Conservation (phyloP, 495 filamentous ascomycete species). For the Aspergillus coremiiformis region DNA sequence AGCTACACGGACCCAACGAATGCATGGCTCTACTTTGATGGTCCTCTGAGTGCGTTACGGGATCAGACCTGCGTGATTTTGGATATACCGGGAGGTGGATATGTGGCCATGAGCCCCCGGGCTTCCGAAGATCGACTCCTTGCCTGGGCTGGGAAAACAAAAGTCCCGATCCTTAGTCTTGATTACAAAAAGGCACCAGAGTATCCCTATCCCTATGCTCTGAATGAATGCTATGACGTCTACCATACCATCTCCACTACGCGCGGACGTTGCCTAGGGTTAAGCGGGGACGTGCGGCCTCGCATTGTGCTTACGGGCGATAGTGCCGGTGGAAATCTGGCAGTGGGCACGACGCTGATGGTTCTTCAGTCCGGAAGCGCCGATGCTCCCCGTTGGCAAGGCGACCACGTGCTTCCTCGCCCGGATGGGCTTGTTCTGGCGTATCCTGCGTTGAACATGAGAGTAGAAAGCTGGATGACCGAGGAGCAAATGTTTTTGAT, state of each 20-base stretch:
- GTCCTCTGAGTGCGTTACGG: slow-evolving; percentile 65
- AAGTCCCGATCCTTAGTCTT: slow-evolving; percentile 78
- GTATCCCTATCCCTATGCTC: slow-evolving; percentile 86
- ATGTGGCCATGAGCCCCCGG: slow-evolving; percentile 89
- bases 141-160: slow-evolving; percentile 77
- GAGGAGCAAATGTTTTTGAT: slow-evolving; percentile 96
- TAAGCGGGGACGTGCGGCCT: slow-evolving; percentile 65
- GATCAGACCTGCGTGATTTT: slow-evolving; percentile 75
- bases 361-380: slow-evolving; percentile 64
- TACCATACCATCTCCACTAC: slow-evolving; percentile 75
- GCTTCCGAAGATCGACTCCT: slow-evolving; percentile 88
- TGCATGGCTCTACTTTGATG: slow-evolving; percentile 93
- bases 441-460: slow-evolving; percentile 89
- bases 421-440: slow-evolving; percentile 79
- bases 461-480: slow-evolving; percentile 98
- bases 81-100: slow-evolving; percentile 91
- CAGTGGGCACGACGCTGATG: slow-evolving; percentile 78
- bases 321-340: slow-evolving; percentile 87
- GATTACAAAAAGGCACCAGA: slow-evolving; percentile 96
- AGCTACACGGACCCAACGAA: slow-evolving; percentile 74
- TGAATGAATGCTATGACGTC: slow-evolving; percentile 95
- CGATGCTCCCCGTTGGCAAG: slow-evolving; percentile 47
- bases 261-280: slow-evolving; percentile 70
- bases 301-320: slow-evolving; percentile 81
- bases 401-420: slow-evolving; percentile 56